phyloP scores from a whole-genome alignment of 345 rosid species.

The Eucalyptus polybractea region DNA sequence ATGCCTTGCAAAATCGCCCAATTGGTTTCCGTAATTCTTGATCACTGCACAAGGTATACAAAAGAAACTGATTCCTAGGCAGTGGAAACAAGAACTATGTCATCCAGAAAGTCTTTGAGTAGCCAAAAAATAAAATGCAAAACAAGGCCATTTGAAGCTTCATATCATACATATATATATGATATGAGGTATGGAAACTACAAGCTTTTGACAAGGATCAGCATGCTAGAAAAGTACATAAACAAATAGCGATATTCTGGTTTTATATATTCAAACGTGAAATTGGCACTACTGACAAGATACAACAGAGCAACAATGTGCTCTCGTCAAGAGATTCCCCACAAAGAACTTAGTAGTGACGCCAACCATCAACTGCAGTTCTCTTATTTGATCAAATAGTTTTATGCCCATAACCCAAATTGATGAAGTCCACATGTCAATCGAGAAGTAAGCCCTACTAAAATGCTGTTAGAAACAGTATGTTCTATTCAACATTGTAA shows the following conservation, averaged over 20 bases:
- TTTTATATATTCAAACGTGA: neutral
- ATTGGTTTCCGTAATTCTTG: neutral
- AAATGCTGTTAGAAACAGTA: neutral
- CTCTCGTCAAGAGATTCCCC: neutral
- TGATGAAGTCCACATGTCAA: neutral
- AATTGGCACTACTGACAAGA: neutral
- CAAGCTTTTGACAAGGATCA: neutral
- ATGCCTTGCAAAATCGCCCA: neutral
- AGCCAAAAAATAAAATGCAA: neutral
- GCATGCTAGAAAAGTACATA: neutral
- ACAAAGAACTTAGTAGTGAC: neutral
- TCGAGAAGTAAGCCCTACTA: neutral
- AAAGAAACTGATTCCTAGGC: neutral
- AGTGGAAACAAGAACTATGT: neutral
- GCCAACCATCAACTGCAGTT: neutral
- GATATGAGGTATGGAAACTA: neutral
- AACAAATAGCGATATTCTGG: neutral
- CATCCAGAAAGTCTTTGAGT: neutral
- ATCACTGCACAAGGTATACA: neutral
- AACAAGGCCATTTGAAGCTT: neutral
- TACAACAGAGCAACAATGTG: neutral
- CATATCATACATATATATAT: no score
- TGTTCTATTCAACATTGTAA: neutral
- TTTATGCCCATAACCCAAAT: neutral
- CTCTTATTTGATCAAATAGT: neutral